Conservation (phyloP, 2,329 filamentous ascomycete species). For the Alternaria triticina region DNA sequence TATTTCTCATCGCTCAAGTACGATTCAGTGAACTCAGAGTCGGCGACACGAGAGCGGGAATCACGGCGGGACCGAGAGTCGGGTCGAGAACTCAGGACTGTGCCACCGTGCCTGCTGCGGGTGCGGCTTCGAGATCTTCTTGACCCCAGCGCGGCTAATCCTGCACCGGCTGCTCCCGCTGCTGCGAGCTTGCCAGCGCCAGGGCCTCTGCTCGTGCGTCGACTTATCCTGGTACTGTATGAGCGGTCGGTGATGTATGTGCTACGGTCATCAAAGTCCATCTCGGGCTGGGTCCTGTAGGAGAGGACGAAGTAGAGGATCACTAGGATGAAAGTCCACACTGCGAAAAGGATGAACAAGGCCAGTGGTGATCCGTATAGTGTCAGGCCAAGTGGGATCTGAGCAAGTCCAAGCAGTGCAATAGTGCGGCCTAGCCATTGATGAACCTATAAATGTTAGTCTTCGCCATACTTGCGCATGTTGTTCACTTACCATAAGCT, state of each 20-base stretch:
- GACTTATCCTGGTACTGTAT: slow-evolving; percentile 45
- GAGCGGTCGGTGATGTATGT: slow-evolving; percentile 65
- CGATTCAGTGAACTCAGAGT: slow-evolving; percentile 40
- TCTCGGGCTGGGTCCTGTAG: slow-evolving; percentile 67
- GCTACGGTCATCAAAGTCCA: slow-evolving; percentile 62
- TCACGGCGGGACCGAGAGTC: slow-evolving; percentile 38
- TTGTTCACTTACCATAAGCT: slow-evolving; percentile 58
- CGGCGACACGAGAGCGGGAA: slow-evolving; percentile 37
- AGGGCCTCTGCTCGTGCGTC: slow-evolving; percentile 38
- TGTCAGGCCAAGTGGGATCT: slow-evolving; percentile 87
- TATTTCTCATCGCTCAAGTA: slow-evolving; percentile 54
- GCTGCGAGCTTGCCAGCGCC: slow-evolving; percentile 58
- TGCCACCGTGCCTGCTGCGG: slow-evolving; percentile 34
- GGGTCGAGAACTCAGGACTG: slow-evolving; percentile 44
- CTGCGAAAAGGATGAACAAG: slow-evolving; percentile 82
- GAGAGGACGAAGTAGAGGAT: slow-evolving; percentile 80
- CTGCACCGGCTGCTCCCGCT: slow-evolving; percentile 64
- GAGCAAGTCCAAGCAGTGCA: slow-evolving; percentile 80
- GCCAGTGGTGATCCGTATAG: slow-evolving; percentile 88
- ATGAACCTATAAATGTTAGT: slow-evolving; percentile 69
- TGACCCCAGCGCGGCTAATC: slow-evolving; percentile 59
- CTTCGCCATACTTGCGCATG: neutral
- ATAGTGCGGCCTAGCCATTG: slow-evolving; percentile 84
- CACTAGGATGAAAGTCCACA: slow-evolving; percentile 77
- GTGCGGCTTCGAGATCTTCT: slow-evolving; percentile 51